Percentiles rank a stretch among this genome's conserved stretches.
Conservation (phyloP, 2,329 filamentous ascomycete species). For the Trichophyton rubrum region DNA sequence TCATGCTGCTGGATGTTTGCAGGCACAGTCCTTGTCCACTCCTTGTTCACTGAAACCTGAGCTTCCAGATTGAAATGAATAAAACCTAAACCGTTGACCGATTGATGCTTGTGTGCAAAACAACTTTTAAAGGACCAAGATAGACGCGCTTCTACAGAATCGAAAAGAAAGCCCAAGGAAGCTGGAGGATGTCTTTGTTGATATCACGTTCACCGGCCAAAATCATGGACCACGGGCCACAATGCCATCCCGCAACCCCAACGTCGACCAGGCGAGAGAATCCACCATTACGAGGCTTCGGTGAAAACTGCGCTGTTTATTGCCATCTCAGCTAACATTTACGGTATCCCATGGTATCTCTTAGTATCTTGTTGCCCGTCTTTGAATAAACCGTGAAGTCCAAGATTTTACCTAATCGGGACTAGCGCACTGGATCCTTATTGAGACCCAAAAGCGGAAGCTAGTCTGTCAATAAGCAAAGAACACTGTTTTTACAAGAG, state of each 20-base stretch:
- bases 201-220: background rate
- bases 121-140: background rate
- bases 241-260: background rate
- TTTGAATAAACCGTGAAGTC: background rate
- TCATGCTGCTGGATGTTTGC: background rate
- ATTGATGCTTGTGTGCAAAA: background rate
- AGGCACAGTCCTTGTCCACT: background rate
- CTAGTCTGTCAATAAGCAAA: slow-evolving; percentile 1
- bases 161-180: background rate
- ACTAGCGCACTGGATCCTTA: slow-evolving; percentile 5
- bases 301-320: background rate
- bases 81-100: background rate
- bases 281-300: background rate
- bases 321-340: background rate
- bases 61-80: background rate
- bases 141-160: background rate
- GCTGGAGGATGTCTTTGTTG: background rate
- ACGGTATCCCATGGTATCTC: background rate
- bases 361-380: background rate
- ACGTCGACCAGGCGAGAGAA: background rate
- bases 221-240: background rate
- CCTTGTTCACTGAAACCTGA: background rate
- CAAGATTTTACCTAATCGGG: slow-evolving; percentile 5
- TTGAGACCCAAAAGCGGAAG: slow-evolving; percentile 13
- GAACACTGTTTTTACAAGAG: background rate